Evolutionary conservation across 371 early-diverging fungal genomes (phyloP).

Genomic region (Syncephalastrum monosporum): DNA sequence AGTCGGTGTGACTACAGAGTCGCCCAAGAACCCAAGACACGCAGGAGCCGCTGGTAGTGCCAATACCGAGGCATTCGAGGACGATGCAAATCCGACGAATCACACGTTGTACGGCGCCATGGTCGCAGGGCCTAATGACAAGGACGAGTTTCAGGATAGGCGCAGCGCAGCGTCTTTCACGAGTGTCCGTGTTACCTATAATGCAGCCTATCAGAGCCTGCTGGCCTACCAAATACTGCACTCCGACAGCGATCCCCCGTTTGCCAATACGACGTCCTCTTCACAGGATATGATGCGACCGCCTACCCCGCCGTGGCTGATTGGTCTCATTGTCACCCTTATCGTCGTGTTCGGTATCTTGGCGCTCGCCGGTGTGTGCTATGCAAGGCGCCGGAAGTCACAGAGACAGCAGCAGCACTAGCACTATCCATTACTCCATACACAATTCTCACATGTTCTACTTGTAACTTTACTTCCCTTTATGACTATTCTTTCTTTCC

Average conservation of each 20-base stretch:
- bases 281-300: constrained; percentile 13
- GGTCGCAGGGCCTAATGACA: constrained; percentile 53
- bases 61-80: constrained; percentile 9
- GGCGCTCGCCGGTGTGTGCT: constrained; percentile 1
- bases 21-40: constrained; percentile 58
- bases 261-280: constrained; percentile 32
- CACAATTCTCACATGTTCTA: too few relatives aligned
- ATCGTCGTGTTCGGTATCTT: constrained; percentile 7
- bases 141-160: constrained; percentile 45
- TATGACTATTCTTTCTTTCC: too few relatives aligned
- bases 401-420: too few relatives aligned
- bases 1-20: constrained; percentile 52
- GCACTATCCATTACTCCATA: too few relatives aligned
- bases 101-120: constrained; percentile 53
- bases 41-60: constrained; percentile 57
- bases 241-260: constrained; percentile 44
- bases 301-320: constrained; percentile 29
- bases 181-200: constrained; percentile 38
- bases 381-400: background rate
- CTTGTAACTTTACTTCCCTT: too few relatives aligned
- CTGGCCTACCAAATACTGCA: constrained; percentile 51
- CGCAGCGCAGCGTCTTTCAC: constrained; percentile 36
- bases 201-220: constrained; percentile 50
- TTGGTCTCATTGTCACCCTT: constrained; percentile 43
- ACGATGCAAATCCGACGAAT: constrained; percentile 24